Conservation (phyloP, 176 grass and related monocot species). For the Musa acuminata region DNA sequence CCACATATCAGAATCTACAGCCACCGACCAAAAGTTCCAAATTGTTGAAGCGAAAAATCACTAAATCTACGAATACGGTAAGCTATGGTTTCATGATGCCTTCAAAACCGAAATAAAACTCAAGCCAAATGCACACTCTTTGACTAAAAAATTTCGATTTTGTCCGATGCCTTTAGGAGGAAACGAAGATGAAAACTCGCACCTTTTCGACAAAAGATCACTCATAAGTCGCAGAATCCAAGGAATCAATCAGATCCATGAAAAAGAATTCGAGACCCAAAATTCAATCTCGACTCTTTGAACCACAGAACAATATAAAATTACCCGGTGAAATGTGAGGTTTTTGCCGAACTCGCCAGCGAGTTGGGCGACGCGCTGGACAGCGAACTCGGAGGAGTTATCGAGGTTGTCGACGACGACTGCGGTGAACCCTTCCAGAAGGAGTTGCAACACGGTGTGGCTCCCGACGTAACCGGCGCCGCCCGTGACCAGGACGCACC, state of each 20-base stretch:
- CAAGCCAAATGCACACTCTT: neutral
- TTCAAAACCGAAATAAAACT: neutral
- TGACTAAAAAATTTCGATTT: neutral
- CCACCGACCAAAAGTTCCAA: neutral
- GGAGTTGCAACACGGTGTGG: constrained; percentile 80
- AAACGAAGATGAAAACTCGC: neutral
- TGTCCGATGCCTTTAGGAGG: neutral
- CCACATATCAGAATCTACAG: neutral
- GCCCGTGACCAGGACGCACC: constrained; percentile 51
- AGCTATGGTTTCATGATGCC: neutral
- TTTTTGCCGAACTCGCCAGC: constrained; percentile 37
- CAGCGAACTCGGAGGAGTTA: constrained; percentile 57
- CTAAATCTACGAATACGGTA: neutral
- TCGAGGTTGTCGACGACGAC: constrained; percentile 64
- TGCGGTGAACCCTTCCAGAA: constrained; percentile 47
- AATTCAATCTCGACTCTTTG: no score
- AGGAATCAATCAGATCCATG: no score
- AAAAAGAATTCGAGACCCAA: no score
- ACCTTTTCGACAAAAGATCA: neutral
- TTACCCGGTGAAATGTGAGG: constrained; percentile 71
- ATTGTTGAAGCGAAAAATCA: neutral
- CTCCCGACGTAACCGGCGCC: constrained; percentile 41
- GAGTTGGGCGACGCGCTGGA: constrained; percentile 45
- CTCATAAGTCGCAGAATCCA: neutral
- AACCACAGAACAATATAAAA: constrained; percentile 5